Evolutionary conservation across 1,284 basidiomycete species (phyloP), one percentile per base, ranked within the genome.

Genomic region (Malassezia globosa): DNA sequence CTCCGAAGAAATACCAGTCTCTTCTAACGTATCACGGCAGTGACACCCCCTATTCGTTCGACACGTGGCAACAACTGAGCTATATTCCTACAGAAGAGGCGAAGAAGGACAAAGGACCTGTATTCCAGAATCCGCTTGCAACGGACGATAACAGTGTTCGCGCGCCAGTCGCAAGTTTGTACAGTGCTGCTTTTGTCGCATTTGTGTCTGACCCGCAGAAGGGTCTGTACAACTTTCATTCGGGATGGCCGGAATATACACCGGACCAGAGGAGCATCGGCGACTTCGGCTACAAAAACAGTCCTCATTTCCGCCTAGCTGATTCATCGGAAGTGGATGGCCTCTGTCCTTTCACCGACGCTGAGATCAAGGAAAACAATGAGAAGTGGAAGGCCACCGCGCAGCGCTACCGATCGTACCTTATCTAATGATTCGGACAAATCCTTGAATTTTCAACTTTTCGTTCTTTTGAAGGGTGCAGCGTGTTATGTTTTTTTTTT

Each of bases 201-300:
- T 52, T 52, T 27, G 50, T 52, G 24, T 42, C 39, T 10, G 50
- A 52, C 50, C 50, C 50, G 4, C 21, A 42, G 13, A 37, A 42
- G 7, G 50, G 50, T n/a, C 27, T 52, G 33, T 22, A 21, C 27
- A 19, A 33, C 40, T 52, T 47, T 38, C 24, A 34, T 2, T 43
- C 42, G 8, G 44, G 45, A 18, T 52, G 50, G 50, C 45, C 50
- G 2, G 4, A 11, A 13, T 52, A 47, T 24, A 22, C 21, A 1
- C 39, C 27, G 7, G 21, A 21, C 13, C 33, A 26, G 19, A 16
- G 7, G 1, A 41, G n/a, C 31, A 36, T 52, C 19, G 50, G 39
- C 7, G 50, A 52, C 24, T 41, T 52, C 37, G 50, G 50, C 39
- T 43, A 34, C 29, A 14, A 43, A n/a, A 52, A 52, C 24, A 40